Conservation (phyloP, 805 yeast genomes). For the Starmerella bombi region DNA sequence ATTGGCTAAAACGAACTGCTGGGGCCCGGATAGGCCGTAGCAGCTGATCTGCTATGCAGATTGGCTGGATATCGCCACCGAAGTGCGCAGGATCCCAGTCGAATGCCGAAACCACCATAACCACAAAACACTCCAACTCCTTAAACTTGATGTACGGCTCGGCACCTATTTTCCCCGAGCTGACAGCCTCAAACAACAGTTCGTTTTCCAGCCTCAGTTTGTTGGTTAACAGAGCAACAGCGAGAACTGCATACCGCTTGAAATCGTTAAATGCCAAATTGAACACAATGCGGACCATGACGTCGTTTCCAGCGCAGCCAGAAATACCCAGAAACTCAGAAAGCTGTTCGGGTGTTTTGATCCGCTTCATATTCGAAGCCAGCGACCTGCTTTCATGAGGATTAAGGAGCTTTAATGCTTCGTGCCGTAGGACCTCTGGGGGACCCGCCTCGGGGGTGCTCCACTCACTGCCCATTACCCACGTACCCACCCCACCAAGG, state of each 20-base stretch:
- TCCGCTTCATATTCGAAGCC: neutral
- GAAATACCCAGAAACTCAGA: constrained; percentile 8
- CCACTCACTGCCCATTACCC: constrained; percentile 7
- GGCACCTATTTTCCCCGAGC: constrained; percentile 6
- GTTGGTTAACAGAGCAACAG: constrained; percentile 10
- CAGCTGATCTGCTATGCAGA: constrained; percentile 3
- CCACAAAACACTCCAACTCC: constrained; percentile 13
- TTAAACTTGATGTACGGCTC: constrained; percentile 16
- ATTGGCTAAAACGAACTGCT: constrained; percentile 10
- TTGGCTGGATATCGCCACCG: neutral
- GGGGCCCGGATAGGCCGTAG: constrained; percentile 16
- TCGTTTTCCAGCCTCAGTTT: neutral
- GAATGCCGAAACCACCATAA: constrained; percentile 15
- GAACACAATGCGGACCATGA: constrained; percentile 16
- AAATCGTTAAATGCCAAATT: constrained; percentile 3
- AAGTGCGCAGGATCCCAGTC: constrained; percentile 13
- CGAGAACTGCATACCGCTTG: constrained; percentile 2
- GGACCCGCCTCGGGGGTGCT: neutral
- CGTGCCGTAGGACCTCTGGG: neutral
- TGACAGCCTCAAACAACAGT: constrained; percentile 15
- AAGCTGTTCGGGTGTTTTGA: neutral
- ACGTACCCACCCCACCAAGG: too few relatives aligned
- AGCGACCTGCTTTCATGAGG: neutral
- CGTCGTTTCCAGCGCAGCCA: constrained; percentile 5
- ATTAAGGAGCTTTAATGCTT: neutral